These are phyloP conservation scores for Picochlorum costavermella DNA, from an alignment of 139 green algal species.

Conservation along the genomic window DNA sequence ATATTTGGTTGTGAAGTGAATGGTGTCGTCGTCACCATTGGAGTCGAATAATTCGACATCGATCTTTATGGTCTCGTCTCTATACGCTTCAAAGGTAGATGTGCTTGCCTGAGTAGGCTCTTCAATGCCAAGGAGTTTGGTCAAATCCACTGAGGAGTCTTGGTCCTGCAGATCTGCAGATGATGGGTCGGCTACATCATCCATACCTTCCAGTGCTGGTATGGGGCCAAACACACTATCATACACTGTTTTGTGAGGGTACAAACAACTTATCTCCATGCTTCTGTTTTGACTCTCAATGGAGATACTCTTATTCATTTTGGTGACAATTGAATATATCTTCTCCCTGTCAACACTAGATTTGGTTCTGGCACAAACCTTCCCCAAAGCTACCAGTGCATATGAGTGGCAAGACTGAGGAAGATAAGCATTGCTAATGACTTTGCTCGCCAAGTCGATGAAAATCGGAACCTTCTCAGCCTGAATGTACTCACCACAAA, in stretches of 20 bases:
- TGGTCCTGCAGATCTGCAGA: constrained; percentile 64
- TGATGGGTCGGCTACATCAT: constrained; percentile 12
- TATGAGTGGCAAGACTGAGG: constrained; percentile 41
- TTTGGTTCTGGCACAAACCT: constrained; percentile 67
- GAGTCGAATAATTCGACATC: background rate
- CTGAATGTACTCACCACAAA: constrained; percentile 69
- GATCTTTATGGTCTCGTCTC: background rate
- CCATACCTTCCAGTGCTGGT: constrained; percentile 31
- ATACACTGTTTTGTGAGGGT: constrained; percentile 47
- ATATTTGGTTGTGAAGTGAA: constrained; percentile 58
- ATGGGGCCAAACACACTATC: constrained; percentile 82
- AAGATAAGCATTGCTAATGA: background rate
- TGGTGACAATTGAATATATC: constrained; percentile 35
- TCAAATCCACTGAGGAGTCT: constrained; percentile 22
- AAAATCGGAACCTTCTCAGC: constrained; percentile 44
- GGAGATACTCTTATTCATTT: constrained; percentile 28
- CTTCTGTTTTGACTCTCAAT: constrained; percentile 77
- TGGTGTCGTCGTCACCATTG: background rate
- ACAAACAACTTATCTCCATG: constrained; percentile 67
- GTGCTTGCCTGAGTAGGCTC: background rate
- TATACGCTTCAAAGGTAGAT: background rate
- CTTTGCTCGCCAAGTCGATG: constrained; percentile 53
- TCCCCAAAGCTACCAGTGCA: constrained; percentile 72
- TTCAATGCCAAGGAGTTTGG: constrained; percentile 45
- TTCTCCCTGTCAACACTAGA: constrained; percentile 17